Conservation (phyloP, 2,329 filamentous ascomycete species). For the Massarina eburnea region DNA sequence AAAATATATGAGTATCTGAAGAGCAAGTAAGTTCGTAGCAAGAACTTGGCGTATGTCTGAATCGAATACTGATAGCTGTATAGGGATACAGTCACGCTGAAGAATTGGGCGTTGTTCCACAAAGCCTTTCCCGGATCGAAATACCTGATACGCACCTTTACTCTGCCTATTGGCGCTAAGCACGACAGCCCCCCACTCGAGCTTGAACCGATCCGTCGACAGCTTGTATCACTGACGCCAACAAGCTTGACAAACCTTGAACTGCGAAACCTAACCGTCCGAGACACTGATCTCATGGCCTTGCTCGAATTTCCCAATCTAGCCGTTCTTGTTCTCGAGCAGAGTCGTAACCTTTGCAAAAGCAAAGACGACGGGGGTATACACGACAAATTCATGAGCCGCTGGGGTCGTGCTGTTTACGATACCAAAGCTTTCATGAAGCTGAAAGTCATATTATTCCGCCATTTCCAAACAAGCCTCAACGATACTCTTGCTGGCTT, state of each 20-base stretch:
- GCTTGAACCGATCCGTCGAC: slow-evolving; percentile 15
- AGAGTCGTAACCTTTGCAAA: background rate
- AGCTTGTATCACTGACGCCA: slow-evolving; percentile 15
- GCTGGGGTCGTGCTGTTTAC: slow-evolving; percentile 21
- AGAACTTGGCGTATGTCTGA: background rate
- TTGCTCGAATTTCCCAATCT: slow-evolving; percentile 21
- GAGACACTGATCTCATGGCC: slow-evolving; percentile 13
- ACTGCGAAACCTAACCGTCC: slow-evolving; percentile 13
- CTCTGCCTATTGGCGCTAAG: slow-evolving; percentile 4
- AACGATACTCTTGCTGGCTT: slow-evolving; percentile 9
- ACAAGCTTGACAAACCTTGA: slow-evolving; percentile 21
- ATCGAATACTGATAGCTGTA: background rate
- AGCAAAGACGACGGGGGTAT: slow-evolving; percentile 1
- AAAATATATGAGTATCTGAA: slow-evolving; percentile 19
- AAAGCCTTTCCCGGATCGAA: slow-evolving; percentile 20
- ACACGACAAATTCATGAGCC: slow-evolving; percentile 10
- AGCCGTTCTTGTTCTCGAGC: slow-evolving; percentile 18
- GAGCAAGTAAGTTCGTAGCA: slow-evolving; percentile 10
- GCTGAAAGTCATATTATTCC: slow-evolving; percentile 18
- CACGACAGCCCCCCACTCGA: background rate
- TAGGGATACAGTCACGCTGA: slow-evolving; percentile 19
- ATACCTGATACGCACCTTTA: slow-evolving; percentile 14
- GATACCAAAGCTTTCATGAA: slow-evolving; percentile 20
- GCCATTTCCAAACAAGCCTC: slow-evolving; percentile 8
- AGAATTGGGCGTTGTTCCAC: slow-evolving; percentile 19